Evolutionary conservation across 176 grass and related monocot genomes (phyloP), one percentile per base, ranked within the genome.

Genomic region (Pontederia paniculata): DNA sequence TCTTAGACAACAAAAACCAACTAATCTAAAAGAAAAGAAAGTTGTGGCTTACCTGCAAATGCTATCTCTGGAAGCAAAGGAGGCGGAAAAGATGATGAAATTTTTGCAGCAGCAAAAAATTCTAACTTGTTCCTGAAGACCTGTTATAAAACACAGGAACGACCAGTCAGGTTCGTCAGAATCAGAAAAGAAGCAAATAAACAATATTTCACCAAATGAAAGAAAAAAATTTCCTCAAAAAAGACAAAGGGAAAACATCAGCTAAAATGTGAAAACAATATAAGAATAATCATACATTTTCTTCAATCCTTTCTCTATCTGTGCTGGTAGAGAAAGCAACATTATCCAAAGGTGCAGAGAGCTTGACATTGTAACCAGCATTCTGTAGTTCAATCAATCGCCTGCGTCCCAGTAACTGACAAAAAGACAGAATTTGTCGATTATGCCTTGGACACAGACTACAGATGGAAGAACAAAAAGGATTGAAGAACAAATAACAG

Each of bases 51-150:
- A 96, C 91, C 91, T 76, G 91, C 85, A 58, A 96, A 96, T 65
- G 91, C 91, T 86, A 96, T 81, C 83, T 96, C 91, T 81, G 91
- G 85, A 76, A 79, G 50, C 20, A 73, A 80, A 60, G 79, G 67
- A 62, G 90, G 68, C 48, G 85, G 91, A 79, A 96, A 84, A 51
- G 91, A 96, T 17, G 91, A 87, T 48, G 85, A 76, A 57, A 89
- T 73, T 68, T 89, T 96, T 59, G 91, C 85, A 56, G 85, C 85
- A 0, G 91, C 91, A 83, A 81, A 96, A 53, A 89, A 96, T 12
- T 96, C 91, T 73, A 96, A 67, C 60, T 89, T 86, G 74, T 86
- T 96, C 85, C 85, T 83, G 76, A 89, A 96, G 8, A 68, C 80
- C 91, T 96, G 79, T 73, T 51, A 22, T 2, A 58, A 44, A 54